Base-by-base conservation (phyloP, 768 basidiomycete species). In the Austroboletus festivus region DNA sequence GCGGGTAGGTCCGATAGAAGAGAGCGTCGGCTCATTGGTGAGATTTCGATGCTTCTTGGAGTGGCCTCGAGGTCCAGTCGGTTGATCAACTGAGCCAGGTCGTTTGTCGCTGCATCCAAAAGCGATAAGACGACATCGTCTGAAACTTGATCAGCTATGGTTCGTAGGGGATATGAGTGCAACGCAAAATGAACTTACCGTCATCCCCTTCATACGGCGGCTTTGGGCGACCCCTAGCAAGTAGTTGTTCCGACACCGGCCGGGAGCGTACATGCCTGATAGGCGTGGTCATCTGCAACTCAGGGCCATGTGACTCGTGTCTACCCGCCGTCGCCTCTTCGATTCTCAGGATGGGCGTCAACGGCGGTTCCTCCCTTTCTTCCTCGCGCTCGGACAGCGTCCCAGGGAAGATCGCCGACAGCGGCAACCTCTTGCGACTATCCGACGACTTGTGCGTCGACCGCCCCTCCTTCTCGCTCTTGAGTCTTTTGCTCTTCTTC, bases 41-140 rank as follows among this genome's bases (percentile, higher is more conserved):
- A 73, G 44, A 69, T 50, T 28, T 79, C 76, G 1, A 76, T 72
- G 2, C 76, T 79, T 3, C 73, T 72, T 0, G 88, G 89, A 0
- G 89, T 91, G 4, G 86, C 86, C 60, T 89, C 81, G 4, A 92
- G 72, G 54, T 90, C 86, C n/a, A 92, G 73, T n/a, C 78, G 77
- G 52, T 83, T 86, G 63, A 92, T 87, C 4, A 92, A 70, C 47
- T 80, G 79, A 0, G 85, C 89, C 4, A 92, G 76, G 35, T 91
- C 89, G 43, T 87, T 81, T 1, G 89, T 91, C 0, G 86, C 89
- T 0, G 86, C 86, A 53, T 85, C 85, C n/a, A 90, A 69, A 24
- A 88, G 76, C 0, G 82, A 86, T 1, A 89, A 59, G 13, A 80
- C 79, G 51, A 77, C 87, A 78, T 53, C 51, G 4, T 68, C 57